Conservation (phyloP, 2,329 filamentous ascomycete genomes). For the Fusarium chuoi region DNA sequence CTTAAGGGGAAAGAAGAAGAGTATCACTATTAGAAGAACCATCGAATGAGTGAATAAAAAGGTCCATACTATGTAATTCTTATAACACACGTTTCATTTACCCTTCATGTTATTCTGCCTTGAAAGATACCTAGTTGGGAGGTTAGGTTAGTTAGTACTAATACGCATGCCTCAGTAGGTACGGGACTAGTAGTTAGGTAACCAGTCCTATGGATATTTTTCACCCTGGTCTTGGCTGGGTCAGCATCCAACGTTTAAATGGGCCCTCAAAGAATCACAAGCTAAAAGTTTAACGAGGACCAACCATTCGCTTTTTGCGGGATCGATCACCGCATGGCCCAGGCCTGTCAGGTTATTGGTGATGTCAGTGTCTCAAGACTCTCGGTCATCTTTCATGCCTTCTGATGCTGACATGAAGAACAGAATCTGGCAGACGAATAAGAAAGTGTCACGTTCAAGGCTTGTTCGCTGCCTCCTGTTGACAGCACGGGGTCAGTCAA, state of each 20-base stretch:
- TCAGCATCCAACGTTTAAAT: background rate
- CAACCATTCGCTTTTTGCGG: conserved; percentile 21
- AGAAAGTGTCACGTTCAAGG: background rate
- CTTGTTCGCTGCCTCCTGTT: background rate
- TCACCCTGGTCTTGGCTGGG: background rate
- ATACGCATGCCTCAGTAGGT: background rate
- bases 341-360: conserved; percentile 39
- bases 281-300: conserved; percentile 14
- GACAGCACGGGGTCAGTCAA: conserved; percentile 1
- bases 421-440: background rate
- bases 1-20: background rate
- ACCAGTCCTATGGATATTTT: background rate
- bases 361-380: conserved; percentile 42
- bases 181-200: background rate
- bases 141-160: background rate
- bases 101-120: background rate
- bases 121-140: background rate
- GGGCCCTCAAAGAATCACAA: conserved; percentile 12
- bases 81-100: background rate
- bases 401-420: conserved; percentile 16
- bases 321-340: conserved; percentile 38
- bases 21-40: background rate
- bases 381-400: conserved; percentile 5
- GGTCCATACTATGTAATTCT: too few species aligned
- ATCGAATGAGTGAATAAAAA: background rate